phyloP scores from a whole-genome alignment of 1,139 yeast species.

The Nematodospora anomalae region DNA sequence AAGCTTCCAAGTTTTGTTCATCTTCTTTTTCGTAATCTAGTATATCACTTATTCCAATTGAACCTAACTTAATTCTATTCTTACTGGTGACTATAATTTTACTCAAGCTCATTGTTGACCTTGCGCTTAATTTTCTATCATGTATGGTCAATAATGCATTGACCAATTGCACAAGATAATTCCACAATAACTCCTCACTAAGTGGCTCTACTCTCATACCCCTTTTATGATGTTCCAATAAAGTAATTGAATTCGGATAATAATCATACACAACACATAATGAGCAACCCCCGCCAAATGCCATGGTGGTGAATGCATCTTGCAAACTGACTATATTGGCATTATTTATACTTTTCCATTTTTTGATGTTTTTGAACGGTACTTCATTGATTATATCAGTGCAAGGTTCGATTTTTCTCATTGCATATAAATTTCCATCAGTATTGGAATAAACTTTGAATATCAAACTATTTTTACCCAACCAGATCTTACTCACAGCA shows the following conservation, averaged over 20 bases:
- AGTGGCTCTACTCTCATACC: constrained; percentile 44
- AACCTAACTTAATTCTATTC: constrained; percentile 68
- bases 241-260: constrained; percentile 38
- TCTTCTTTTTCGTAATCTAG: constrained; percentile 35
- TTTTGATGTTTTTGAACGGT: constrained; percentile 40
- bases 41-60: constrained; percentile 74
- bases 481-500: constrained; percentile 45
- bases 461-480: constrained; percentile 61
- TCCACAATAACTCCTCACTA: constrained; percentile 73
- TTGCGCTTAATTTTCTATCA: constrained; percentile 57
- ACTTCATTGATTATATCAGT: constrained; percentile 53
- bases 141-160: constrained; percentile 69
- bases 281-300: constrained; percentile 65
- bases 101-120: constrained; percentile 58
- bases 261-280: constrained; percentile 44
- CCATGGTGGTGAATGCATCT: constrained; percentile 86
- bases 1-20: constrained; percentile 6
- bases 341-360: constrained; percentile 42
- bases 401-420: constrained; percentile 68
- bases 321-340: constrained; percentile 66
- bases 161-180: constrained; percentile 68
- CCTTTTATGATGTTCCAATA: constrained; percentile 37
- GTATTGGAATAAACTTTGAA: constrained; percentile 79
- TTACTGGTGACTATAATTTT: constrained; percentile 73
- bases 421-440: constrained; percentile 76